Base-by-base conservation (phyloP, 805 yeast genomes). In the Nakazawaea ishiwadae region DNA sequence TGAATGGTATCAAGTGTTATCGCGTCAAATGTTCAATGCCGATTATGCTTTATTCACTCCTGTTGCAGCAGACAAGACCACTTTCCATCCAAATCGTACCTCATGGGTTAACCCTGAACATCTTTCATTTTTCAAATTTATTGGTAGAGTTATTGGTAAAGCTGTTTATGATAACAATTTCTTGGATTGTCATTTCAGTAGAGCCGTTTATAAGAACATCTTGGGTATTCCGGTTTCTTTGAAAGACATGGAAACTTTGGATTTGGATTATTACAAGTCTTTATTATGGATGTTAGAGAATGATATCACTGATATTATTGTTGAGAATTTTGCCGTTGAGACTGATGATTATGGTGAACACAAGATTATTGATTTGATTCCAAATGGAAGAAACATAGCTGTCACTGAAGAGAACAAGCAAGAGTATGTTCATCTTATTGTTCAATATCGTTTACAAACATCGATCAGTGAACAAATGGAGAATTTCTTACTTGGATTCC, bases 261-360 rank as follows among this genome's bases (percentile, higher is more conserved):
- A 93, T 59, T 69, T 87, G 44, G 96, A 88, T 47, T 93, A 93
- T 57, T 89, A 84, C 65, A 91, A 90, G 60, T 87, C 96, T 2
- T 65, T 93, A 53, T 73, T 82, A 55, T 93, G 99, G 99, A 93
- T 93, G 85, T 66, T 93, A 41, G 96, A 91, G 52, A 93, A 93
- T 63, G 96, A 93, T 62, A 91, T 93, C 40, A 91, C 98, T 0
- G 98, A 90, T 60, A 82, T 93, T 29, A 86, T 93, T 44, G 89
- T 88, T 17, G 99, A 93, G 59, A 91, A 95, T 5, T 93, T 93
- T 58, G 83, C 96, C 9, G 87, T 93, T 17, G 97, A 89, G 51
- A 77, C 93, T 1, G 96, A 89, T 56, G 96, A 89, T 54, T 91
- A 84, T 55, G 98, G 97, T 42, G 96, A 84, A 53, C 89, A 81